Evolutionary conservation across 352 stramenopile species (phyloP).

Genomic region (Phytophthora palmivora): DNA sequence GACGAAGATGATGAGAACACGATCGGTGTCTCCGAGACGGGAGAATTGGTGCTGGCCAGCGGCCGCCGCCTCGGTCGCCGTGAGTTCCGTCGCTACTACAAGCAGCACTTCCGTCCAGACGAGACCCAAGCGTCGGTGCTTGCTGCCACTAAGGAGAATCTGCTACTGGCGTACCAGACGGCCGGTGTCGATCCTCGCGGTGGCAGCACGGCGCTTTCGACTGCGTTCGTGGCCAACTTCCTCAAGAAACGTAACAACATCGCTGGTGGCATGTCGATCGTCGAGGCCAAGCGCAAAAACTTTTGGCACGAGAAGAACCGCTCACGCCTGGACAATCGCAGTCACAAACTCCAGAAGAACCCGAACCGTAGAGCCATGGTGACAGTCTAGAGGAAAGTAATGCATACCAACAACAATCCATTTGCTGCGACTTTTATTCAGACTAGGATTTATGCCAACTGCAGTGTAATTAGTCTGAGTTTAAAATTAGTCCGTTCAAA

Average conservation of each 20-base stretch:
- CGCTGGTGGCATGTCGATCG: slow-evolving; percentile 73
- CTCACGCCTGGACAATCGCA: slow-evolving; percentile 80
- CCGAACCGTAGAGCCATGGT: slow-evolving; percentile 81
- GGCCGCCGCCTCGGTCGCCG: slow-evolving; percentile 89
- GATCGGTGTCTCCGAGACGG: slow-evolving; percentile 87
- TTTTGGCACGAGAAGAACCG: slow-evolving; percentile 84
- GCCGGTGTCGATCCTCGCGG: slow-evolving; percentile 67
- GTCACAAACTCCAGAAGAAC: slow-evolving; percentile 87
- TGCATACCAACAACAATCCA: slow-evolving; percentile 19
- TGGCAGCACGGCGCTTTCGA: slow-evolving; percentile 74
- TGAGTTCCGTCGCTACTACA: slow-evolving; percentile 92
- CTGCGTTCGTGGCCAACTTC: slow-evolving; percentile 83
- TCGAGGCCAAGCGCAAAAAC: slow-evolving; percentile 70
- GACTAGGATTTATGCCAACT: too few relatives aligned
- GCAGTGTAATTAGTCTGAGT: too few relatives aligned
- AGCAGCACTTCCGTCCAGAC: slow-evolving; percentile 86
- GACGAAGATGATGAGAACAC: slow-evolving; percentile 54
- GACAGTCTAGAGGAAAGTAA: slow-evolving; percentile 66
- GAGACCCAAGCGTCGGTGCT: slow-evolving; percentile 79
- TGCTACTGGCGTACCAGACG: slow-evolving; percentile 79
- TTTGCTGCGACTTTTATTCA: slow-evolving; percentile 2
- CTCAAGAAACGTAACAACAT: slow-evolving; percentile 88
- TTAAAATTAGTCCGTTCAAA: too few relatives aligned
- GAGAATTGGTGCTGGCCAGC: slow-evolving; percentile 88
- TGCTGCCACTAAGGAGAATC: slow-evolving; percentile 78